A percentile compares a stretch with the other conserved stretches of the same genome.
phyloP scores from a whole-genome alignment of 306 rosid genomes.

The Lithocarpus polystachyus region DNA sequence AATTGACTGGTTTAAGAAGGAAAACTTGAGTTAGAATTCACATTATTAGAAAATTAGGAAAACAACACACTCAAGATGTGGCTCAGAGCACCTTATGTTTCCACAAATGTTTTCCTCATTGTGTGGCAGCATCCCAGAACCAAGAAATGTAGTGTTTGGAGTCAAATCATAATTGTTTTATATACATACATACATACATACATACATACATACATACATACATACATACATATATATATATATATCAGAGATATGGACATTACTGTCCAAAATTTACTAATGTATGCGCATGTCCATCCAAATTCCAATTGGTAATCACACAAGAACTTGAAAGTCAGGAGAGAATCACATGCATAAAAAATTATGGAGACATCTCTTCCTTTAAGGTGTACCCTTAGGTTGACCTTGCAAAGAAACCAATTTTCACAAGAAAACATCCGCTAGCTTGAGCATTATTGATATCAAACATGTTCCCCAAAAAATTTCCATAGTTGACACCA shows the following conservation, averaged over 20 bases:
- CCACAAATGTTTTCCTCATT: constrained; percentile 52
- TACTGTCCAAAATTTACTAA: neutral
- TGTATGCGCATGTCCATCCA: neutral
- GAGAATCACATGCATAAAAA: neutral
- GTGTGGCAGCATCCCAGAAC: constrained; percentile 58
- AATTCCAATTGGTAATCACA: neutral
- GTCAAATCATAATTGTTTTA: neutral
- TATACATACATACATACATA: no score
- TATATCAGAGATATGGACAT: no score
- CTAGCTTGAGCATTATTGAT: neutral
- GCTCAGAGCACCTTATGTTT: constrained; percentile 50
- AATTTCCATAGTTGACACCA: no score
- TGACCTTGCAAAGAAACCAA: neutral
- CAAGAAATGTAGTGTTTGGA: constrained; percentile 4
- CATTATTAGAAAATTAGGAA: neutral
- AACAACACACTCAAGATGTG: constrained; percentile 3
- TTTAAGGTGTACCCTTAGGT: neutral
- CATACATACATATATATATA: no score
- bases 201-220: no score
- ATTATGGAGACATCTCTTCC: neutral
- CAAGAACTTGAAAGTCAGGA: neutral
- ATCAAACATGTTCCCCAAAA: neutral
- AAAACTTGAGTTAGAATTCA: neutral
- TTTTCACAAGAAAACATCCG: neutral
- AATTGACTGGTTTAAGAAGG: constrained; percentile 35